Base-by-base conservation (phyloP, 768 basidiomycete species). In the Leccinum variicolor region DNA sequence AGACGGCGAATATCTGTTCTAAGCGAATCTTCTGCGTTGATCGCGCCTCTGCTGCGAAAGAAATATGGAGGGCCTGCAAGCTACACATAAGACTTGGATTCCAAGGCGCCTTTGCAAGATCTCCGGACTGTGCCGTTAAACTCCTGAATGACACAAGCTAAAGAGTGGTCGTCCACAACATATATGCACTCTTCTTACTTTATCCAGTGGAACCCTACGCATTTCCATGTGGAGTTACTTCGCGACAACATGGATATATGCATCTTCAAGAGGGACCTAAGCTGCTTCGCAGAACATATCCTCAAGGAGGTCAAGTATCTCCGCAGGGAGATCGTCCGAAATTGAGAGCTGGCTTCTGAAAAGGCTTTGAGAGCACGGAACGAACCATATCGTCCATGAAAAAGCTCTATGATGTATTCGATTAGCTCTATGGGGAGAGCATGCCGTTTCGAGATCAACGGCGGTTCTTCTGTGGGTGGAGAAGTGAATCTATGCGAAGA, bases 261-360 rank as follows among this genome's bases (percentile, higher is more conserved):
- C 60, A 60, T 59, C 54, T 52, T 64, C 63, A 63, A 76, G 71
- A 66, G 73, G 75, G 55, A 65, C 50, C 56, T 28, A 17, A 67
- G 57, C 15, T 69, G 64, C 39, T 55, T 64, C 13, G 60, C 55
- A 36, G 66, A 64, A 11, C 46, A 39, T 47, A 74, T 53, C 9
- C 23, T 58, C 51, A 71, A 53, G 28, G 61, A 54, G 9, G 55
- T 50, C 64, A 73, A 71, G 53, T 64, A 70, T 64, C 62, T 71
- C 19, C 77, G 77, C 52, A 84, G 60, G 54, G 74, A 69, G 33
- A 84, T 69, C 29, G 66, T 66, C 29, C 84, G 76, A 62, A 84
- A 70, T 26, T 65, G 66, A 19, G 65, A 72, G 9, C 76, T 83
- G 19, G 74, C 75, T 26, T 78, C 67, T 17, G 77, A 75, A 34